These are phyloP conservation scores for Cordyceps militaris DNA, from an alignment of 2,329 filamentous ascomycete species.

Conservation along the genomic window DNA sequence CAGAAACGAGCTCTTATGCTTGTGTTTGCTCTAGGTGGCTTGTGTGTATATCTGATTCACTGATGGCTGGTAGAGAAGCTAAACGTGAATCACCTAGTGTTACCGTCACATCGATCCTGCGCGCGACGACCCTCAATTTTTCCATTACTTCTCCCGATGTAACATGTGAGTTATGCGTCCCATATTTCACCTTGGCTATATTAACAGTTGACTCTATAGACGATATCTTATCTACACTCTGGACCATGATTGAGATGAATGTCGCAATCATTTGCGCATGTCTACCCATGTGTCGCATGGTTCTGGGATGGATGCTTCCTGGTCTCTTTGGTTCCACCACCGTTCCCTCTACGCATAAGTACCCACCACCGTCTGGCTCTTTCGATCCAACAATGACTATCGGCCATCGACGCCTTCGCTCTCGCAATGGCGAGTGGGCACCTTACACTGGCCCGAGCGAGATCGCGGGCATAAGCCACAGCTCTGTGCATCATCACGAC, in stretches of 20 bases:
- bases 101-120: slow-evolving; percentile 35
- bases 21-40: slow-evolving; percentile 36
- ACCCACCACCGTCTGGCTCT: slow-evolving; percentile 8
- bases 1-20: slow-evolving; percentile 35
- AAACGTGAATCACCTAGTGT: slow-evolving; percentile 20
- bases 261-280: slow-evolving; percentile 34
- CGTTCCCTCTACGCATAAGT: slow-evolving; percentile 12
- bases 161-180: slow-evolving; percentile 24
- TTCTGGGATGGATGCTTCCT: slow-evolving; percentile 31
- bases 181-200: not conserved
- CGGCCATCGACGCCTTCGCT: slow-evolving; percentile 16
- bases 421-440: slow-evolving; percentile 24
- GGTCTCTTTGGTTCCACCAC: slow-evolving; percentile 22
- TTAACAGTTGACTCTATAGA: slow-evolving; percentile 18
- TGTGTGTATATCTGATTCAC: slow-evolving; percentile 26
- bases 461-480: slow-evolving; percentile 22
- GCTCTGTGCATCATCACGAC: slow-evolving; percentile 21
- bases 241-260: slow-evolving; percentile 34
- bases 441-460: slow-evolving; percentile 26
- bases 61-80: not conserved
- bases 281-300: slow-evolving; percentile 33
- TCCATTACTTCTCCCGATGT: slow-evolving; percentile 32
- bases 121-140: slow-evolving; percentile 32
- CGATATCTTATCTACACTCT: slow-evolving; percentile 30
- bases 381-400: slow-evolving; percentile 17